These are phyloP conservation scores for Spatholobus suberectus DNA, from an alignment of 306 rosid species.

Conservation along the genomic window DNA sequence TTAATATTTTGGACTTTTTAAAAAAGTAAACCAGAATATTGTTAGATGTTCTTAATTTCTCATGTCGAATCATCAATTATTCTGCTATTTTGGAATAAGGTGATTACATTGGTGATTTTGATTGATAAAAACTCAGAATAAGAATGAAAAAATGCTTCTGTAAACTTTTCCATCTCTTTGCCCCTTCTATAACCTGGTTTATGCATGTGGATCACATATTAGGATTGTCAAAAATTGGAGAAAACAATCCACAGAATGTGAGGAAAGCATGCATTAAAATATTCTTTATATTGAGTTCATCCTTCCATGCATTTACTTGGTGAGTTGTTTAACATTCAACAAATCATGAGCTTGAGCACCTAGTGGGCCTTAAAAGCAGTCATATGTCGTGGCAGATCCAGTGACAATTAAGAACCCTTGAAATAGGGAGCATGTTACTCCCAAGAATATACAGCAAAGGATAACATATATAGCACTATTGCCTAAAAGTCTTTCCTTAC, in stretches of 20 bases:
- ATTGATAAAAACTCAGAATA: neutral
- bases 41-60: constrained; percentile 12
- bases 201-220: neutral
- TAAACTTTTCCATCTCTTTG: constrained; percentile 9
- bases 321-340: neutral
- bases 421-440: neutral
- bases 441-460: neutral
- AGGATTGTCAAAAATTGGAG: constrained; percentile 15
- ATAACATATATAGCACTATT: neutral
- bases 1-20: neutral
- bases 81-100: constrained; percentile 7
- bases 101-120: constrained; percentile 14
- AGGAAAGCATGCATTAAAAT: neutral
- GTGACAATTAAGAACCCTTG: neutral
- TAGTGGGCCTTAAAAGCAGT: neutral
- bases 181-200: neutral
- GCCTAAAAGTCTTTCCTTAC: neutral
- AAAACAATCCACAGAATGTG: neutral
- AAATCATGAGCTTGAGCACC: neutral
- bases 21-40: constrained; percentile 1
- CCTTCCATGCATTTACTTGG: neutral
- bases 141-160: constrained; percentile 4
- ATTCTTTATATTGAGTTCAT: neutral
- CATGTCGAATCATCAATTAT: neutral
- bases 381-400: neutral